Evolutionary conservation across 495 filamentous ascomycete genomes (phyloP).

Genomic region (Staphylotrichum tortipilum): DNA sequence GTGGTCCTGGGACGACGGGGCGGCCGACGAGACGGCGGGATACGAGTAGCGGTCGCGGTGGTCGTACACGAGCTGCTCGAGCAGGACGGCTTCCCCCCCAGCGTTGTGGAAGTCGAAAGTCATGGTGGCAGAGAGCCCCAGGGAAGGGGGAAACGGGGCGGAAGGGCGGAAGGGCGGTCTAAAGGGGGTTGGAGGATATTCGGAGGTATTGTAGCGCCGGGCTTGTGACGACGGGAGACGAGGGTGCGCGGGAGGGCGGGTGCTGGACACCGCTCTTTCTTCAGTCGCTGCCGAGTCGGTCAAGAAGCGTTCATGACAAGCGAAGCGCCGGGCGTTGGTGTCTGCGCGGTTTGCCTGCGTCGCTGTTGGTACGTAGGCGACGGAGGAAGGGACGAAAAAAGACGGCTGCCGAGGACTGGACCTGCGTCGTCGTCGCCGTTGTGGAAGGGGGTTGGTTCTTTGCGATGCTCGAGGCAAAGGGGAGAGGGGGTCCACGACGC

Average conservation of each 20-base stretch:
- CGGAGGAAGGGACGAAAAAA: constrained; percentile 4
- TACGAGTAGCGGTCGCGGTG: constrained; percentile 44
- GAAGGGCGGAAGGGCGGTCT: constrained; percentile 12
- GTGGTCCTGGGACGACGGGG: constrained; percentile 34
- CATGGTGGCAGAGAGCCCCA: constrained; percentile 39
- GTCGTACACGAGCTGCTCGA: constrained; percentile 47
- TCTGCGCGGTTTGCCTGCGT: neutral
- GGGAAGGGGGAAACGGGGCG: constrained; percentile 14
- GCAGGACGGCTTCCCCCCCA: constrained; percentile 41
- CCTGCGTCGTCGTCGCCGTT: constrained; percentile 2
- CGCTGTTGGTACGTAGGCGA: too few species aligned
- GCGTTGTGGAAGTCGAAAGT: constrained; percentile 47
- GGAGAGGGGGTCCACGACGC: constrained; percentile 1
- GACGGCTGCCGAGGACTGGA: neutral
- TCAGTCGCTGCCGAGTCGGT: constrained; percentile 24
- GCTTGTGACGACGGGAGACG: constrained; percentile 12
- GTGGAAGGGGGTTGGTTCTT: too few species aligned
- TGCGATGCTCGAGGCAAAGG: constrained; percentile 3
- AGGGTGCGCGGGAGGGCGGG: too few species aligned
- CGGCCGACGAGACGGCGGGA: constrained; percentile 34
- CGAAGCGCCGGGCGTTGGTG: constrained; percentile 7
- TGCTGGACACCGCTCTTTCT: constrained; percentile 33
- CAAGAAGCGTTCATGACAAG: constrained; percentile 28
- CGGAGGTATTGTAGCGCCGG: constrained; percentile 24
- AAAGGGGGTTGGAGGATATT: constrained; percentile 24